A percentile compares a stretch with the other conserved stretches of the same genome.
Conservation (phyloP, 352 stramenopile species). For the Globisporangium orthogonon region DNA sequence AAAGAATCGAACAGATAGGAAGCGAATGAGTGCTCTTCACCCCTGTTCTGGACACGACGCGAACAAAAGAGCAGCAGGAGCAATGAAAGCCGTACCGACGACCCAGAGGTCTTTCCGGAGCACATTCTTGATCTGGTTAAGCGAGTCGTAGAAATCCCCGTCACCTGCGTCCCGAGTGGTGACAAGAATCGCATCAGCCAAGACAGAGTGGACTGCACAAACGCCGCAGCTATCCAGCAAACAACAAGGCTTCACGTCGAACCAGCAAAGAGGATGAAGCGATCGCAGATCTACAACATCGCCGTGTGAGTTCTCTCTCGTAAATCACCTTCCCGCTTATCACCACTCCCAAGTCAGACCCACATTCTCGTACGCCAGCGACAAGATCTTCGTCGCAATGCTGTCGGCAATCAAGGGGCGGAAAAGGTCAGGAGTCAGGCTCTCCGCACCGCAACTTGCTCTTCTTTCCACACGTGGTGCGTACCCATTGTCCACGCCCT, state of each 20-base stretch:
- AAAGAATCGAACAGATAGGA: background rate
- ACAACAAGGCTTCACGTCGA: background rate
- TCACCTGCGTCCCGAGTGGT: slow-evolving; percentile 33
- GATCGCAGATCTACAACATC: slow-evolving; percentile 56
- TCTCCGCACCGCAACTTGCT: slow-evolving; percentile 1
- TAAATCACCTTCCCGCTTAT: background rate
- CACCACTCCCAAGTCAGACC: background rate
- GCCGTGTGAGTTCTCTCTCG: slow-evolving; percentile 5
- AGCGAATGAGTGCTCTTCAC: background rate
- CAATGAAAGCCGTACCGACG: slow-evolving; percentile 38
- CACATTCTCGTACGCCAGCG: slow-evolving; percentile 82
- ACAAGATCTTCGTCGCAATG: slow-evolving; percentile 84
- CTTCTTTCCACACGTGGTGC: background rate
- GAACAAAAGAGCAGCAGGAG: background rate
- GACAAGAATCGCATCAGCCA: background rate
- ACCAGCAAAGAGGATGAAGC: slow-evolving; percentile 81
- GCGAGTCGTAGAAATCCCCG: slow-evolving; percentile 82
- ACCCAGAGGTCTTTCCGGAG: slow-evolving; percentile 84
- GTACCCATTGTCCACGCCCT: slow-evolving; percentile 86
- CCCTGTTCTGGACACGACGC: background rate
- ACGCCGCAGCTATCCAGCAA: too few species aligned
- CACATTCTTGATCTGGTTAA: slow-evolving; percentile 77
- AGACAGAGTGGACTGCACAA: background rate
- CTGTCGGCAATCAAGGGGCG: slow-evolving; percentile 17
- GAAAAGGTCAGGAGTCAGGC: background rate